These are phyloP conservation scores for Ceratobasidium theobromae DNA, from an alignment of 1,284 basidiomycete species.

Conservation along the genomic window DNA sequence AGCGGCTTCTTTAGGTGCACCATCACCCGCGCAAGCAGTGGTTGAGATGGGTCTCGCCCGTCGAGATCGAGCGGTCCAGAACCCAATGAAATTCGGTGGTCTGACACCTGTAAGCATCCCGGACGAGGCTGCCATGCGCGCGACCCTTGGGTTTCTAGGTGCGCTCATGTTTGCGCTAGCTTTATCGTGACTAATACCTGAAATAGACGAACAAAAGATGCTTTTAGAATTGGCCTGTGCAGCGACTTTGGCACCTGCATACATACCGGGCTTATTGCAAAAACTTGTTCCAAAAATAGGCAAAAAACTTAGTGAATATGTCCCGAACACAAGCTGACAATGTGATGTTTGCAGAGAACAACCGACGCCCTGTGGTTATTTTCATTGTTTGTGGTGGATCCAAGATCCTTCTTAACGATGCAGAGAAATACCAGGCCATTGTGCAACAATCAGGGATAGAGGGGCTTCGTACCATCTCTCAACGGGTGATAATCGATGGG, in stretches of 20 bases:
- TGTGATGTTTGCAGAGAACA: background rate
- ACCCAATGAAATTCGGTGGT: background rate
- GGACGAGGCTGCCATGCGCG: conserved; percentile 67
- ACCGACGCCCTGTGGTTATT: conserved; percentile 49
- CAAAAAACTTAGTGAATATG: conserved; percentile 34
- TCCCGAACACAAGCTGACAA: background rate
- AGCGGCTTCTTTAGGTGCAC: conserved; percentile 71
- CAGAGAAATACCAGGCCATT: conserved; percentile 29
- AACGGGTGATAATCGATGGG: conserved; percentile 11
- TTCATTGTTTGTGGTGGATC: conserved; percentile 73
- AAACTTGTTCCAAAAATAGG: conserved; percentile 43
- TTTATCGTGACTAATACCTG: background rate
- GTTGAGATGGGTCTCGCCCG: conserved; percentile 64
- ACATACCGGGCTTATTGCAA: conserved; percentile 57
- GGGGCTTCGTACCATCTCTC: background rate
- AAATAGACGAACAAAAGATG: conserved; percentile 68
- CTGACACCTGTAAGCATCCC: conserved; percentile 60
- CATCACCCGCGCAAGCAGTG: conserved; percentile 58
- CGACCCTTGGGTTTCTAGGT: conserved; percentile 60
- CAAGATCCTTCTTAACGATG: conserved; percentile 59
- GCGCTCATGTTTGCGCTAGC: conserved; percentile 25
- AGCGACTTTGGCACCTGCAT: conserved; percentile 64
- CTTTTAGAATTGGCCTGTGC: conserved; percentile 72
- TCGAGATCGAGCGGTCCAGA: conserved; percentile 46
- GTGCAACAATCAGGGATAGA: conserved; percentile 2